phyloP scores from a whole-genome alignment of 176 grass and related monocot genomes.

The Themeda triandra region DNA sequence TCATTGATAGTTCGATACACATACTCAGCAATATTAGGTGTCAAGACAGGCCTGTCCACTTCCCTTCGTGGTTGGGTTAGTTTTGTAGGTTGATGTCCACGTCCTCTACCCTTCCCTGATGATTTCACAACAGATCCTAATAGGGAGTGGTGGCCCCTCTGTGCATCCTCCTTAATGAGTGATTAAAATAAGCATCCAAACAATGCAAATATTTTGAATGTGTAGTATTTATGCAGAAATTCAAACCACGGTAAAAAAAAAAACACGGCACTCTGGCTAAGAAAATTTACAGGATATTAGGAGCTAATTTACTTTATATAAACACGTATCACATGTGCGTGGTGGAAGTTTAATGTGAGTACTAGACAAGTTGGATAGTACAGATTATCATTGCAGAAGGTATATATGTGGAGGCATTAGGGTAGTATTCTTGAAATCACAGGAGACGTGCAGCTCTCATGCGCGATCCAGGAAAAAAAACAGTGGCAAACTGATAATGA shows the following conservation, averaged over 20 bases:
- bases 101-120: conserved; percentile 23
- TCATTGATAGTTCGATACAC: not conserved
- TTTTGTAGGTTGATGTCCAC: conserved; percentile 23
- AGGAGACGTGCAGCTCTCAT: not conserved
- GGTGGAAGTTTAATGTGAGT: not conserved
- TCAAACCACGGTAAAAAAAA: not conserved
- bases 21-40: conserved; percentile 29
- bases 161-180: conserved; percentile 21
- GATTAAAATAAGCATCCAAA: conserved; percentile 2
- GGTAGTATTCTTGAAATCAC: not conserved
- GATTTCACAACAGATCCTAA: conserved; percentile 20
- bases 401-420: not conserved
- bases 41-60: conserved; percentile 37
- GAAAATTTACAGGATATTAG: not conserved
- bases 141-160: not conserved
- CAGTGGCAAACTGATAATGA: not conserved
- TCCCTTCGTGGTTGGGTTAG: conserved; percentile 31
- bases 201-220: not conserved
- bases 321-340: not conserved
- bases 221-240: conserved; percentile 1
- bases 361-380: conserved; percentile 15
- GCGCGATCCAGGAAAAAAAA: not conserved
- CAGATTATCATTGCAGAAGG: not conserved
- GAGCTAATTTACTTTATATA: not conserved
- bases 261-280: not conserved